Conservation (phyloP, 345 rosid species). For the Gossypium ekmanianum region DNA sequence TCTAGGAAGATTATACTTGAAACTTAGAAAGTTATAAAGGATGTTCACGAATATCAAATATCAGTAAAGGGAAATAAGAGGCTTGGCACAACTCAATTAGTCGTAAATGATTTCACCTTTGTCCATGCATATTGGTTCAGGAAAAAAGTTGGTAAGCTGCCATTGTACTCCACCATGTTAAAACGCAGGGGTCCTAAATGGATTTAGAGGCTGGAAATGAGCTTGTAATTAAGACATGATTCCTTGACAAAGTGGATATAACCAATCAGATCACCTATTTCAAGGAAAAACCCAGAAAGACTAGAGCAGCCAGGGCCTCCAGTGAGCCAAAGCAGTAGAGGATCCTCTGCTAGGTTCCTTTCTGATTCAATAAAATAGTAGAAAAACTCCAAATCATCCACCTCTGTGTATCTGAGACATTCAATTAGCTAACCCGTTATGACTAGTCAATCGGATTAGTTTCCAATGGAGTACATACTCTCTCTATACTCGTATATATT, state of each 20-base stretch:
- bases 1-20: constrained; percentile 22
- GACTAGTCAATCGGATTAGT: neutral
- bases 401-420: constrained; percentile 30
- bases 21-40: constrained; percentile 1
- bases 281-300: constrained; percentile 13
- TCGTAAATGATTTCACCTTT: constrained; percentile 1
- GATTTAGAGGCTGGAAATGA: neutral
- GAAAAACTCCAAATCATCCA: constrained; percentile 33
- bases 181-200: constrained; percentile 23
- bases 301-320: constrained; percentile 45
- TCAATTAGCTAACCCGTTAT: neutral
- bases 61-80: neutral
- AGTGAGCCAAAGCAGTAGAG: constrained; percentile 32
- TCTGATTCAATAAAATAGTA: constrained; percentile 38
- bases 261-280: neutral
- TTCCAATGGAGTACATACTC: no score
- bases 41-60: neutral
- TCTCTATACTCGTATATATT: no score
- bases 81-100: neutral
- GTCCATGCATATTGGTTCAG: constrained; percentile 24
- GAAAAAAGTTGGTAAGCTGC: constrained; percentile 20
- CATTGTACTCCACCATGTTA: constrained; percentile 18
- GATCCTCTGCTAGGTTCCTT: constrained; percentile 31
- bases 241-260: neutral
- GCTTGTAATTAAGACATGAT: neutral